Conservation (phyloP, 2,329 filamentous ascomycete species). For the Penicillium sumatraense region DNA sequence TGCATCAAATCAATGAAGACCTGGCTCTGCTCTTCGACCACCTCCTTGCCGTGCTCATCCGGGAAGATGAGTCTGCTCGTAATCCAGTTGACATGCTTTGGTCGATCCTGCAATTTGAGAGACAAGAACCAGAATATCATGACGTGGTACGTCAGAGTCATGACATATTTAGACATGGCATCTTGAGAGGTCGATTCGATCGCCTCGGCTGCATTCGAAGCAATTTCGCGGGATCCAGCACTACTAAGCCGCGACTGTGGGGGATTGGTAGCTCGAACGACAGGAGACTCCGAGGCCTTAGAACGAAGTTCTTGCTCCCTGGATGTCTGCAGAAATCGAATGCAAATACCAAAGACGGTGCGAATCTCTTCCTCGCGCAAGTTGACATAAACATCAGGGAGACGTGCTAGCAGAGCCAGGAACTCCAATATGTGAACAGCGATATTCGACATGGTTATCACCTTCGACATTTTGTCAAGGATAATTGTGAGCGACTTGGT, state of each 20-base stretch:
- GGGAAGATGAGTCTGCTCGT: constrained; percentile 79
- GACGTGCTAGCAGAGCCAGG: constrained; percentile 81
- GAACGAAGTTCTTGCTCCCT: constrained; percentile 66
- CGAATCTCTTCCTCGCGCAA: constrained; percentile 91
- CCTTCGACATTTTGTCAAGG: constrained; percentile 90
- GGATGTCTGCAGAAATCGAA: constrained; percentile 89
- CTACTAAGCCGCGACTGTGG: constrained; percentile 47
- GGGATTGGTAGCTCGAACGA: constrained; percentile 39
- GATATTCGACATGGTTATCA: constrained; percentile 90
- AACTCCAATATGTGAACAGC: constrained; percentile 97
- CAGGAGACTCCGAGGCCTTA: constrained; percentile 37
- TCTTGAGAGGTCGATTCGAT: constrained; percentile 60
- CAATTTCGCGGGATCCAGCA: constrained; percentile 50
- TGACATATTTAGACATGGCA: constrained; percentile 90
- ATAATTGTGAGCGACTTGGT: constrained; percentile 85
- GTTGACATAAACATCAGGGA: constrained; percentile 84
- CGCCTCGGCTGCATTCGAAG: constrained; percentile 38
- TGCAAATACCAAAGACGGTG: constrained; percentile 92
- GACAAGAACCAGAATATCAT: constrained; percentile 97
- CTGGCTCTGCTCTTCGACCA: constrained; percentile 87
- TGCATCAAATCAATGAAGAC: constrained; percentile 97
- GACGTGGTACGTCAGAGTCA: constrained; percentile 90
- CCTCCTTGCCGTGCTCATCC: constrained; percentile 74
- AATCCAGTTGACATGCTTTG: constrained; percentile 87
- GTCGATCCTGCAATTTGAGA: constrained; percentile 80